These are phyloP conservation scores for Candida tammaniensis DNA, from an alignment of 805 yeast species.

Conservation along the genomic window DNA sequence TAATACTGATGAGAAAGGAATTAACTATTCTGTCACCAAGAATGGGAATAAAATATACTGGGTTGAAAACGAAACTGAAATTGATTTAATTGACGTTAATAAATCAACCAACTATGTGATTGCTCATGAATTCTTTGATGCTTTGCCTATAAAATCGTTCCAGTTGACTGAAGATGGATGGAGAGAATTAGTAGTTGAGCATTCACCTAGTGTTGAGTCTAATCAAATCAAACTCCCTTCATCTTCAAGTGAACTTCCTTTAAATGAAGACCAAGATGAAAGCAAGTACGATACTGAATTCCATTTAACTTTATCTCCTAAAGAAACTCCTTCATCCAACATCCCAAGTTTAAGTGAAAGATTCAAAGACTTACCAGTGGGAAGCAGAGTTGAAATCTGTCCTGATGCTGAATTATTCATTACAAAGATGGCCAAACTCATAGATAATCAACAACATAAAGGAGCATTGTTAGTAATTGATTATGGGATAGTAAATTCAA, in stretches of 20 bases:
- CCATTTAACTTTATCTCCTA: conserved; percentile 54
- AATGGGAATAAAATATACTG: conserved; percentile 57
- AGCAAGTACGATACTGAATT: conserved; percentile 39
- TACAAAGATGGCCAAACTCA: conserved; percentile 47
- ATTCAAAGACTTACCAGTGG: conserved; percentile 50
- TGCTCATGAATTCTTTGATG: conserved; percentile 88
- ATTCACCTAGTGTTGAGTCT: conserved; percentile 33
- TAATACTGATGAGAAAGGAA: conserved; percentile 26
- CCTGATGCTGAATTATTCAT: conserved; percentile 67
- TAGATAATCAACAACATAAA: conserved; percentile 32
- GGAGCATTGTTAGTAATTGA: conserved; percentile 78
- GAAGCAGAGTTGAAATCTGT: conserved; percentile 66
- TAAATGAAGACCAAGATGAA: not conserved
- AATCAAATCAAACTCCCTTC: conserved; percentile 27
- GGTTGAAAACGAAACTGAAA: conserved; percentile 57
- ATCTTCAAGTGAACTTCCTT: conserved; percentile 4
- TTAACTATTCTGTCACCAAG: conserved; percentile 36
- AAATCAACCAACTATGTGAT: conserved; percentile 56
- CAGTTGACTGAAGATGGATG: conserved; percentile 64
- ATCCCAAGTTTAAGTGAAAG: conserved; percentile 53
- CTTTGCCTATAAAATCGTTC: conserved; percentile 74
- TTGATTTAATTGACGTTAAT: conserved; percentile 33
- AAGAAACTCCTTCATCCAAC: conserved; percentile 59
- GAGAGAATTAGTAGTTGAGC: conserved; percentile 76
- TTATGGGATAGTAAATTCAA: conserved; percentile 61